Conservation (phyloP, 164 flowering plant genomes). For the Aristolochia contorta region DNA sequence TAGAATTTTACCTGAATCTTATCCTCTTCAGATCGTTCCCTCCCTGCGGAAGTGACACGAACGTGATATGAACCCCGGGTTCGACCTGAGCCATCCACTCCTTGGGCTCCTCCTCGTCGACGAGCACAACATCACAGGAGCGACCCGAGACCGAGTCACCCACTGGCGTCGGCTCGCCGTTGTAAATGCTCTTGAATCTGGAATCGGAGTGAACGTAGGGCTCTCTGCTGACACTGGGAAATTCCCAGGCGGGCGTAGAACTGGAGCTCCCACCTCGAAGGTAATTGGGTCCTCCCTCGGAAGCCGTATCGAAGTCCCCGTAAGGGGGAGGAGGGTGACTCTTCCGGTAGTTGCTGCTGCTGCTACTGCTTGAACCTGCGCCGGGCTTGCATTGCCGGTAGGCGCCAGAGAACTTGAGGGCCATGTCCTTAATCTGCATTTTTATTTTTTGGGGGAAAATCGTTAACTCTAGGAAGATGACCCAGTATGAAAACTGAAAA, state of each 20-base stretch:
- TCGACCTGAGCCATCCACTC: constrained; percentile 99
- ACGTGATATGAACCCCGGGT: constrained; percentile 97
- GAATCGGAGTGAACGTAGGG: constrained; percentile 23
- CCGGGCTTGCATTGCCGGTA: constrained; percentile 64
- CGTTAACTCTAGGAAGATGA: no score
- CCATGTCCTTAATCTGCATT: constrained; percentile 94
- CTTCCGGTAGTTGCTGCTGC: constrained; percentile 19
- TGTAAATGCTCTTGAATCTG: constrained; percentile 29
- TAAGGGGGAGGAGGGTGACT: constrained; percentile 52
- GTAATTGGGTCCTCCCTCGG: constrained; percentile 71
- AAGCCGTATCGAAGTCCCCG: constrained; percentile 63
- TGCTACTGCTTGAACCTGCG: constrained; percentile 25
- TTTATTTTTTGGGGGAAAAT: no score
- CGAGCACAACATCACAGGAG: constrained; percentile 47
- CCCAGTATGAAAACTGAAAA: no score
- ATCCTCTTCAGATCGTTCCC: constrained; percentile 94
- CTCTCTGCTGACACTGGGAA: constrained; percentile 24
- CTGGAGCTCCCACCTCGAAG: constrained; percentile 61
- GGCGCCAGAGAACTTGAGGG: constrained; percentile 77
- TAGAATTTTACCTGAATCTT: constrained; percentile 55
- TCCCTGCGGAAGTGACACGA: constrained; percentile 83
- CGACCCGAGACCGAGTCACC: constrained; percentile 29
- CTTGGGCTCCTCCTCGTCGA: constrained; percentile 78
- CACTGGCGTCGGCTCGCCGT: constrained; percentile 39
- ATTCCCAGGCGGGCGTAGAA: constrained; percentile 93